A percentile compares a stretch with the other conserved stretches of the same genome.
phyloP scores from a whole-genome alignment of 768 basidiomycete genomes.

The Megacollybia marginata region DNA sequence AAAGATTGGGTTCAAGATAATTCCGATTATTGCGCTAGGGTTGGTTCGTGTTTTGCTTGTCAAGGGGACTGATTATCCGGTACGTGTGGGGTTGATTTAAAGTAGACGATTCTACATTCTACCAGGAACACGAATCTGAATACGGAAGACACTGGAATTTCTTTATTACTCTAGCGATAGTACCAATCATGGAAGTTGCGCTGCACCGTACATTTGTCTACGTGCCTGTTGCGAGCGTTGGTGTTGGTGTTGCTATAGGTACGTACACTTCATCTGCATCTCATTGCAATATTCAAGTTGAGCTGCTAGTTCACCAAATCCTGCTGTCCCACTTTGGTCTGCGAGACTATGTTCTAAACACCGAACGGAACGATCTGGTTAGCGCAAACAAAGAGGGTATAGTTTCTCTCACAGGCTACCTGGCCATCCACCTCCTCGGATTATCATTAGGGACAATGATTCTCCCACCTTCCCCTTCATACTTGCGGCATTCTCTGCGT shows the following conservation, averaged over 20 bases:
- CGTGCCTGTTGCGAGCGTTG: constrained; percentile 56
- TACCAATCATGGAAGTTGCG: constrained; percentile 66
- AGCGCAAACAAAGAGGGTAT: constrained; percentile 91
- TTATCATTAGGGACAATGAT: constrained; percentile 74
- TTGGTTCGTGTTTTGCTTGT: constrained; percentile 75
- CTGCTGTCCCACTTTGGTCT: constrained; percentile 49
- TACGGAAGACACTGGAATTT: constrained; percentile 99
- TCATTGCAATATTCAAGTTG: neutral
- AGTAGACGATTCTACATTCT: neutral
- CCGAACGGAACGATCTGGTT: constrained; percentile 55
- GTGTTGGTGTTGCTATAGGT: constrained; percentile 53
- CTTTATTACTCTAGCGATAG: constrained; percentile 83
- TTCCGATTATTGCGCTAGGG: constrained; percentile 69
- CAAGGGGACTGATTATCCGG: constrained; percentile 92
- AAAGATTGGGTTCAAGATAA: constrained; percentile 42
- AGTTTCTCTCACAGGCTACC: constrained; percentile 77
- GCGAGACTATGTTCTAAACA: constrained; percentile 56
- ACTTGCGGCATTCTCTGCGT: constrained; percentile 49
- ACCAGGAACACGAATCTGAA: constrained; percentile 87
- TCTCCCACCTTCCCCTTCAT: constrained; percentile 71
- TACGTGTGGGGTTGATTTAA: constrained; percentile 25
- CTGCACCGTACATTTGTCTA: constrained; percentile 59
- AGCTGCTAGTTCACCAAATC: constrained; percentile 59
- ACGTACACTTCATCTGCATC: constrained; percentile 12
- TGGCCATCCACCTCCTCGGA: constrained; percentile 85